Base-by-base conservation (phyloP, 108 stramenopile species). In the Cyclotella choctawhatcheeana region DNA sequence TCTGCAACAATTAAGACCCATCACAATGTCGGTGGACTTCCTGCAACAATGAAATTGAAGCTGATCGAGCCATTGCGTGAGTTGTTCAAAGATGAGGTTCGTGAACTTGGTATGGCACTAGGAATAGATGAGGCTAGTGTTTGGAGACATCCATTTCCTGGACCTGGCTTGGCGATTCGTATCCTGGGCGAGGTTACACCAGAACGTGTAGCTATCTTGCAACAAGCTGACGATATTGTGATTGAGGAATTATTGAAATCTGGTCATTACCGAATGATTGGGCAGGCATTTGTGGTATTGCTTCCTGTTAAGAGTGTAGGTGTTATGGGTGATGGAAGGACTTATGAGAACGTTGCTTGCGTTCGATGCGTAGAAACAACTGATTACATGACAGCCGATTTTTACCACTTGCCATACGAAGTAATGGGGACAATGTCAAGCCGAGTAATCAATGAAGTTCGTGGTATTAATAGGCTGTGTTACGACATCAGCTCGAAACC, bases 401-500 rank as follows among this genome's bases (percentile, higher is more conserved):
- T 98, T 83, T 98, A 97, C 74, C 94, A 94, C 62, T 85, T 99
- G 71, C 97, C 97, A n/a, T 97, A 96, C 63, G 97, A 96, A 32
- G 84, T 98, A 2, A 87, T 98, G 87, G 94, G 89, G 22, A 86
- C 74, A 26, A 97, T 98, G 93, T 91, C 93, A 33, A 96, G 92
- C 65, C 85, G 97, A 22, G 93, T 99, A 48, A 98, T 98, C 78
- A 99, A 98, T 64, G 98, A 99, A 76, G 97, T 99, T 50, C 82
- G 90, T 7, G 97, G 98, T 10, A 97, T 99, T 84, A 98, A 98
- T 77, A 82, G 98, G 27, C 85, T 99, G 24, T 93, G 94, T 64
- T 99, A 99, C 70, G 99, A 99, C 67, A 96, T 98, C 59, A 97
- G 97, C 58, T 97, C 96, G 76, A 99, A 99, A 87, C 99, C 99